Conservation (phyloP, 2,329 filamentous ascomycete species). For the Colletotrichum musae region DNA sequence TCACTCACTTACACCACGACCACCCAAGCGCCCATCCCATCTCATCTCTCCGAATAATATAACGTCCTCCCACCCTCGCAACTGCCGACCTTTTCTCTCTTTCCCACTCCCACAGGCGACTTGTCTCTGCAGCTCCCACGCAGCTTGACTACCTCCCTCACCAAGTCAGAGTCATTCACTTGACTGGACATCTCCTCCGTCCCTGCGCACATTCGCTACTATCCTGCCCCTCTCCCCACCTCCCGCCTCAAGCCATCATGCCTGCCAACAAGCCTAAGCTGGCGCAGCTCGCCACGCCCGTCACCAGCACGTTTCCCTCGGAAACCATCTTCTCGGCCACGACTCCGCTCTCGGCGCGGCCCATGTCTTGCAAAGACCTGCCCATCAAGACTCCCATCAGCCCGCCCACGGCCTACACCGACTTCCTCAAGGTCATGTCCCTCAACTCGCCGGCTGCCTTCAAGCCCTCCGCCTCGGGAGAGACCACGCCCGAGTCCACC, state of each 20-base stretch:
- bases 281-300: slow-evolving; percentile 73
- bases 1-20: slow-evolving; percentile 39
- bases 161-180: slow-evolving; percentile 63
- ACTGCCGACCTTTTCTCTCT: slow-evolving; percentile 51
- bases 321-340: slow-evolving; percentile 71
- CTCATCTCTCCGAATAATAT: slow-evolving; percentile 52
- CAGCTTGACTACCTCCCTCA: slow-evolving; percentile 46
- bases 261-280: slow-evolving; percentile 71
- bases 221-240: slow-evolving; percentile 35
- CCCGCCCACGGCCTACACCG: slow-evolving; percentile 89
- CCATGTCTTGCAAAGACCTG: slow-evolving; percentile 53
- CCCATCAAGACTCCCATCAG: slow-evolving; percentile 92
- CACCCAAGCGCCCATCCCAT: slow-evolving; percentile 50
- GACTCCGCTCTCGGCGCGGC: slow-evolving; percentile 73
- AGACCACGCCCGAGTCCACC: slow-evolving; percentile 61
- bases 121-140: slow-evolving; percentile 55
- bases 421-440: slow-evolving; percentile 90
- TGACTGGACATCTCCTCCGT: slow-evolving; percentile 53
- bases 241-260: slow-evolving; percentile 57
- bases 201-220: slow-evolving; percentile 36
- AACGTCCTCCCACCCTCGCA: slow-evolving; percentile 51
- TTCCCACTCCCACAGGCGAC: slow-evolving; percentile 50
- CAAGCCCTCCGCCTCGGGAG: slow-evolving; percentile 65
- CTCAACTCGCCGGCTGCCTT: slow-evolving; percentile 76
- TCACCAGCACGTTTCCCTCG: slow-evolving; percentile 74